These are phyloP conservation scores for Maudiozyma saulgeensis DNA, from an alignment of 805 yeast genomes.

Conservation along the genomic window DNA sequence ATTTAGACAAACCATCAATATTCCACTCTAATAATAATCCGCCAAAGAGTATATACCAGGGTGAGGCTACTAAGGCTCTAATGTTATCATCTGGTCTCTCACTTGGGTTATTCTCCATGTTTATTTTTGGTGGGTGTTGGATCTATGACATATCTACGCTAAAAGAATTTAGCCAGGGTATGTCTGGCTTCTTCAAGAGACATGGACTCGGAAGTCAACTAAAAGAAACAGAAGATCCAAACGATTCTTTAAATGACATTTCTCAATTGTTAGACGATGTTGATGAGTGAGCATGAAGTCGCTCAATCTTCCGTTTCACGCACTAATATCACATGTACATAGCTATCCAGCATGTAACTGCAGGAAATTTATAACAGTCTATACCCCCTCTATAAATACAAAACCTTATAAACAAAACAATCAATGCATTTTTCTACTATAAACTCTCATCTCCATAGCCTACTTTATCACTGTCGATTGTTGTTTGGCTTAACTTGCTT, in stretches of 20 bases:
- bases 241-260: neutral
- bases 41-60: constrained; percentile 55
- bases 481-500: too few relatives aligned
- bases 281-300: neutral
- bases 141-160: constrained; percentile 58
- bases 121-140: constrained; percentile 72
- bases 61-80: constrained; percentile 80
- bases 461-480: too few relatives aligned
- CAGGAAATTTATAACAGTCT: too few relatives aligned
- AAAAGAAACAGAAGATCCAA: neutral
- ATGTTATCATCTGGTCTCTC: constrained; percentile 73
- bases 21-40: constrained; percentile 72
- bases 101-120: constrained; percentile 61
- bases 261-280: neutral
- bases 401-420: neutral
- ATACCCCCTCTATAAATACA: neutral
- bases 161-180: constrained; percentile 41
- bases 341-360: neutral
- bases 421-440: too few relatives aligned
- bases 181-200: constrained; percentile 2
- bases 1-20: constrained; percentile 50
- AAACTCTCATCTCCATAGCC: too few relatives aligned
- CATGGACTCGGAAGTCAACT: neutral
- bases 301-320: too few relatives aligned
- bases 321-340: neutral